Conservation (phyloP, 1,284 basidiomycete species). For the Anthracocystis walkeri region DNA sequence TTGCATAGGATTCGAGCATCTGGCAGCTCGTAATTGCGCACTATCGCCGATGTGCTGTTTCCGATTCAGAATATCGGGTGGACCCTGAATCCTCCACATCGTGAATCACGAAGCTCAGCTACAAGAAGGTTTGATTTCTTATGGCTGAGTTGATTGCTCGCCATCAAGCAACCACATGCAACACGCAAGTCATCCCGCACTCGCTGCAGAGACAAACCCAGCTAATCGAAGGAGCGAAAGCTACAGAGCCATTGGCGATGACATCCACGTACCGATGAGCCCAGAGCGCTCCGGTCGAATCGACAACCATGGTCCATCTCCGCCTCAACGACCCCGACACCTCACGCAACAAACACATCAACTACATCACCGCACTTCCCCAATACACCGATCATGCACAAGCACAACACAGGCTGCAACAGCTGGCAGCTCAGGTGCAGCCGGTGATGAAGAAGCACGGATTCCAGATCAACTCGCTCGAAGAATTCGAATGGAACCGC, state of each 20-base stretch:
- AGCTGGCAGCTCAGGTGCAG: constrained; percentile 58
- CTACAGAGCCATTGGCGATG: background rate
- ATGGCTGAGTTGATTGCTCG: background rate
- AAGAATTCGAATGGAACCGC: constrained; percentile 58
- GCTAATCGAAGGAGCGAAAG: no score
- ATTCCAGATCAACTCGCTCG: constrained; percentile 59
- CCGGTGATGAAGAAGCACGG: constrained; percentile 59
- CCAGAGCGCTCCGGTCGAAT: background rate
- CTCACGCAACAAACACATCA: constrained; percentile 56
- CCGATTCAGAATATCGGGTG: background rate
- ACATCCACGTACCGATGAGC: background rate
- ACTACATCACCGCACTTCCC: constrained; percentile 56
- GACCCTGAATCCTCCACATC: constrained; percentile 7
- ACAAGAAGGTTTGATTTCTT: background rate
- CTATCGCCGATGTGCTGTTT: background rate
- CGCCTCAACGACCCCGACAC: constrained; percentile 59
- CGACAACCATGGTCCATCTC: constrained; percentile 44
- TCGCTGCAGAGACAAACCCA: no score
- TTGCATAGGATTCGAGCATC: no score
- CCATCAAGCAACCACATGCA: background rate
- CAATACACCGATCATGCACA: constrained; percentile 39
- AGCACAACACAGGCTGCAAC: constrained; percentile 43
- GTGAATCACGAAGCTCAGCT: background rate
- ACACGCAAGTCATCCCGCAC: no score
- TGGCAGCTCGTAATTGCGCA: background rate